phyloP scores from a whole-genome alignment of 768 basidiomycete species.

The Boletus vermiculosoides region DNA sequence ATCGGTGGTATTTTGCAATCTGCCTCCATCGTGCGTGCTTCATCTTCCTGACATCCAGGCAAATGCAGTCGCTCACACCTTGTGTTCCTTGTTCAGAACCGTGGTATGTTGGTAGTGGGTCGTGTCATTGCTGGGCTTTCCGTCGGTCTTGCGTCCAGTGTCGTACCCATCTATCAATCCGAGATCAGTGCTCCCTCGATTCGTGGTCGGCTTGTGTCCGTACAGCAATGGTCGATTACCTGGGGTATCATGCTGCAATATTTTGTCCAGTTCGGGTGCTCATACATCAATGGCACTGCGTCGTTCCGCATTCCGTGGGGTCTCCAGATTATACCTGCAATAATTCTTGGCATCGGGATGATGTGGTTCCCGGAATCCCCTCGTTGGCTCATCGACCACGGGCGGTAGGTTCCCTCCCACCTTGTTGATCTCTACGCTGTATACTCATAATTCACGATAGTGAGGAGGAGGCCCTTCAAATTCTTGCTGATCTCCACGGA shows the following conservation, averaged over 20 bases:
- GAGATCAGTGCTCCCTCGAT: slow-evolving; percentile 71
- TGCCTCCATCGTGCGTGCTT: slow-evolving; percentile 44
- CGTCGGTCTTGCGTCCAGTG: slow-evolving; percentile 62
- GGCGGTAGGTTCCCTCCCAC: slow-evolving; percentile 35
- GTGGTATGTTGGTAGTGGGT: slow-evolving; percentile 72
- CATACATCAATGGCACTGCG: slow-evolving; percentile 59
- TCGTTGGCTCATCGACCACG: slow-evolving; percentile 67
- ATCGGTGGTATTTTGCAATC: slow-evolving; percentile 73
- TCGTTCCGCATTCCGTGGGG: slow-evolving; percentile 84
- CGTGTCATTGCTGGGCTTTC: slow-evolving; percentile 67
- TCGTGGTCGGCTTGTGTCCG: slow-evolving; percentile 71
- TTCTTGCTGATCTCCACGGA: slow-evolving; percentile 73
- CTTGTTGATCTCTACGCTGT: not conserved
- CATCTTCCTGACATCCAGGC: not conserved
- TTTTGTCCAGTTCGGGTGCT: slow-evolving; percentile 74
- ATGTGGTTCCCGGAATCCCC: slow-evolving; percentile 66
- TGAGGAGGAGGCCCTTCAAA: slow-evolving; percentile 59
- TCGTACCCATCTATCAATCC: slow-evolving; percentile 75
- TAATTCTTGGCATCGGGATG: slow-evolving; percentile 69
- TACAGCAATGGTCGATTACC: slow-evolving; percentile 80
- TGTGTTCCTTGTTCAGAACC: slow-evolving; percentile 41
- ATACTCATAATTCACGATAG: slow-evolving; percentile 13
- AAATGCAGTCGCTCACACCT: not conserved
- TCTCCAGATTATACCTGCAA: slow-evolving; percentile 75
- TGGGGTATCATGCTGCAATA: slow-evolving; percentile 79